These are phyloP conservation scores for Paraphaeosphaeria sporulosa DNA, from an alignment of 2,329 filamentous ascomycete species.

Conservation along the genomic window DNA sequence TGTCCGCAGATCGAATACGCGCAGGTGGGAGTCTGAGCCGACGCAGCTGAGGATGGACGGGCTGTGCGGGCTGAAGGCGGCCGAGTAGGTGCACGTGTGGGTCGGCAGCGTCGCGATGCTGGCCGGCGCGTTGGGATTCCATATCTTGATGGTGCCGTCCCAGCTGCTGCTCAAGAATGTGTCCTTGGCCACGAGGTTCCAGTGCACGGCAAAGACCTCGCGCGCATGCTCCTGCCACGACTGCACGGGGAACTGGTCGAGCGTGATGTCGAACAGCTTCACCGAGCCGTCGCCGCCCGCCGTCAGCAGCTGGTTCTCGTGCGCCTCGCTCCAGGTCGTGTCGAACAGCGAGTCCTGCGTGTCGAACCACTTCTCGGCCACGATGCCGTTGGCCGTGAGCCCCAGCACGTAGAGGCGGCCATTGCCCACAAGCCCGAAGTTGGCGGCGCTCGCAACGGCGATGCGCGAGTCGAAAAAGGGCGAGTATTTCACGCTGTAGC, in stretches of 20 bases:
- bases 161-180: conserved; percentile 91
- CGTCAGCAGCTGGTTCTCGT: conserved; percentile 91
- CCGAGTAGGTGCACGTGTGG: conserved; percentile 92
- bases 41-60: conserved; percentile 87
- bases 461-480: conserved; percentile 96
- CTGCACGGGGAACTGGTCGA: conserved; percentile 85
- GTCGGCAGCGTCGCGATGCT: conserved; percentile 88
- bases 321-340: conserved; percentile 91
- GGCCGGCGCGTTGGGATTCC: conserved; percentile 78
- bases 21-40: conserved; percentile 85
- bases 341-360: conserved; percentile 98
- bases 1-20: conserved; percentile 90
- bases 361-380: conserved; percentile 90
- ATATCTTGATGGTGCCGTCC: conserved; percentile 97
- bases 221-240: conserved; percentile 93
- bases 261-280: conserved; percentile 87
- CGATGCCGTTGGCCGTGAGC: conserved; percentile 82
- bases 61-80: conserved; percentile 88
- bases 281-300: conserved; percentile 93
- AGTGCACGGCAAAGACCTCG: conserved; percentile 90
- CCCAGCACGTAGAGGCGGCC: conserved; percentile 86
- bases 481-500: conserved; percentile 97
- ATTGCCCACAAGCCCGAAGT: conserved; percentile 97
- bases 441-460: conserved; percentile 87
- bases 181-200: conserved; percentile 91